Base-by-base conservation (phyloP, 2,329 filamentous ascomycete species). In the Fusarium sp. region DNA sequence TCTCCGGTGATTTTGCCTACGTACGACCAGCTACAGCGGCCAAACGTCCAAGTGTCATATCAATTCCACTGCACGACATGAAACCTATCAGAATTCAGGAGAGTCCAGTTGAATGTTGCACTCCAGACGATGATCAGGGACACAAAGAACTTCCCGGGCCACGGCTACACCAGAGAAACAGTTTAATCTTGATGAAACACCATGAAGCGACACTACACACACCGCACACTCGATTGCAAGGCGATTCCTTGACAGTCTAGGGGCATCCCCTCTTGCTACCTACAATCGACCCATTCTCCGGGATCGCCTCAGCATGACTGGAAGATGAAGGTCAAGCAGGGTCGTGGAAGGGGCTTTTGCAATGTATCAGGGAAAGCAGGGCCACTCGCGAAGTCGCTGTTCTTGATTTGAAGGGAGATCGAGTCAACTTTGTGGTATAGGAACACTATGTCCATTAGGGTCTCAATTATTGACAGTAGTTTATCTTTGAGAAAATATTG, bases 1-100 rank as follows among this genome's bases (percentile, higher is more conserved):
- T 76, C 54, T 62, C 69, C 17, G 74, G 68, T 36, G 75, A 76
- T 45, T 64, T 77, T 25, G 35, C 66, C 18, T 70, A 69, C 61
- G 68, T 77, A 57, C 70, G 58, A 8, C 58, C 60, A 37, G 33
- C 41, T 17, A 27, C 25, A 9, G 4, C 36, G 11, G 31, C 35
- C 18, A 69, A 50, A 5, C 42, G 33, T 13, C 41, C n/a, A 18
- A 51, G 27, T 31, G 11, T 20, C 20, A 58, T 49, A n/a, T 35
- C 60, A 17, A 58, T 74, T 27, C 67, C 74, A 31, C 49, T 74
- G 27, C 63, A 49, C 23, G 41, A 47, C 31, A 21, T 69, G 17
- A 46, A 54, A 17, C 49, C 21, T n/a, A 15, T 39, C 17, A 42
- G 4, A 49, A 20, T 17, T 18, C 18, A 37, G 6, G 39, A 20